Conservation (phyloP, 1,284 basidiomycete genomes). For the Rhodotorula sp. region DNA sequence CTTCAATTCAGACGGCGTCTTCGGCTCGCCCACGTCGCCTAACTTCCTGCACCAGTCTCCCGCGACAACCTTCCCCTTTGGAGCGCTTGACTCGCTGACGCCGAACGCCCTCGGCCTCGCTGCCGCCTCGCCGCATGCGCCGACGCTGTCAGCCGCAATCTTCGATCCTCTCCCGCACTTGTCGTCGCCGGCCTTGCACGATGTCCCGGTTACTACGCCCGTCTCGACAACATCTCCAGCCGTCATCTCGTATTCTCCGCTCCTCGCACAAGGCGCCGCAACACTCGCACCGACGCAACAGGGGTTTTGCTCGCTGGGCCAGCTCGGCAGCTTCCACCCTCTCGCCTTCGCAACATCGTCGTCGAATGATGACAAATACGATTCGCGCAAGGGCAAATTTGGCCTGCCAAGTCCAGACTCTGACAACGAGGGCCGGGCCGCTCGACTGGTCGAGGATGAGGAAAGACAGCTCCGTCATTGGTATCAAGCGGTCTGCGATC, state of each 20-base stretch:
- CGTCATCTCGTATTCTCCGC: no score
- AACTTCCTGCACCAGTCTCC: background rate
- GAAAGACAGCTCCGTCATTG: background rate
- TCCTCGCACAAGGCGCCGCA: no score
- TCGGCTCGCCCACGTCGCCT: no score
- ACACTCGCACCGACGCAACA: background rate
- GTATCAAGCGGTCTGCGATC: slow-evolving; percentile 33
- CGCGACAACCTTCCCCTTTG: background rate
- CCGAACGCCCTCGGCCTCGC: slow-evolving; percentile 6
- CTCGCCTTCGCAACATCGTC: slow-evolving; percentile 66
- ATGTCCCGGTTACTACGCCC: background rate
- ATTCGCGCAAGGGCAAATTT: slow-evolving; percentile 61
- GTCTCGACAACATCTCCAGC: background rate
- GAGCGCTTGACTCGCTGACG: background rate
- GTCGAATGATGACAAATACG: slow-evolving; percentile 66
- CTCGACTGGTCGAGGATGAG: background rate
- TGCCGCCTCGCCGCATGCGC: background rate
- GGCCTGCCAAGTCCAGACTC: slow-evolving; percentile 60
- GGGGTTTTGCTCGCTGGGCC: background rate
- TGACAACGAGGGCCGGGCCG: slow-evolving; percentile 8
- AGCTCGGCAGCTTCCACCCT: slow-evolving; percentile 57
- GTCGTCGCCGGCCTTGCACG: background rate
- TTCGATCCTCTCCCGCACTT: slow-evolving; percentile 1
- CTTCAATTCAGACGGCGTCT: background rate
- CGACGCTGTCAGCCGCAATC: background rate